Conservation (phyloP, 106 monocot species). For the Platanthera guangdongensis region DNA sequence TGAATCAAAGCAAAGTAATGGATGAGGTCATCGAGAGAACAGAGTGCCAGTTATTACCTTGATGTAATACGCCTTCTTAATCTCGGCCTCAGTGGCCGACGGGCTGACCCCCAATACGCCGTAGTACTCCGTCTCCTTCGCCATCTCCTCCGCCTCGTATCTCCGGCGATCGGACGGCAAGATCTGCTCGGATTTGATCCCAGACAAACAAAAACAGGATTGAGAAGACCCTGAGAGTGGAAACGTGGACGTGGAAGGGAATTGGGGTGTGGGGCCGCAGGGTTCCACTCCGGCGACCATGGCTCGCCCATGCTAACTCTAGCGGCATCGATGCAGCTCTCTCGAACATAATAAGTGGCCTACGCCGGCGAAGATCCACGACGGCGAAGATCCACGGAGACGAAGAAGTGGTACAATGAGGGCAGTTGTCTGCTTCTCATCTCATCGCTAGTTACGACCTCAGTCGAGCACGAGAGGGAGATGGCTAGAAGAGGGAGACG, state of each 20-base stretch:
- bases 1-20: neutral
- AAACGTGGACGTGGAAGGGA: no score
- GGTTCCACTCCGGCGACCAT: conserved; percentile 7
- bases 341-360: neutral
- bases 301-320: conserved; percentile 7
- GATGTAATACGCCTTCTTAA: conserved; percentile 85
- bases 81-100: conserved; percentile 59
- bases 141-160: conserved; percentile 26
- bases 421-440: neutral
- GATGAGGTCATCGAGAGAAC: neutral
- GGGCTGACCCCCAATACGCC: conserved; percentile 66
- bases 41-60: conserved; percentile 36
- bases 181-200: neutral
- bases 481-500: no score
- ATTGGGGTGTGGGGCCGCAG: no score
- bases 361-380: neutral
- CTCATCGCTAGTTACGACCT: neutral
- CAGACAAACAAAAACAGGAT: neutral
- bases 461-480: no score
- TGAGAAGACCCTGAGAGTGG: no score
- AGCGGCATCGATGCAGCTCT: neutral
- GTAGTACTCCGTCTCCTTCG: conserved; percentile 77
- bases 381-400: no score
- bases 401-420: neutral
- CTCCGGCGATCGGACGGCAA: neutral